phyloP scores from a whole-genome alignment of 306 rosid species.

The Dalbergia cochinchinensis region DNA sequence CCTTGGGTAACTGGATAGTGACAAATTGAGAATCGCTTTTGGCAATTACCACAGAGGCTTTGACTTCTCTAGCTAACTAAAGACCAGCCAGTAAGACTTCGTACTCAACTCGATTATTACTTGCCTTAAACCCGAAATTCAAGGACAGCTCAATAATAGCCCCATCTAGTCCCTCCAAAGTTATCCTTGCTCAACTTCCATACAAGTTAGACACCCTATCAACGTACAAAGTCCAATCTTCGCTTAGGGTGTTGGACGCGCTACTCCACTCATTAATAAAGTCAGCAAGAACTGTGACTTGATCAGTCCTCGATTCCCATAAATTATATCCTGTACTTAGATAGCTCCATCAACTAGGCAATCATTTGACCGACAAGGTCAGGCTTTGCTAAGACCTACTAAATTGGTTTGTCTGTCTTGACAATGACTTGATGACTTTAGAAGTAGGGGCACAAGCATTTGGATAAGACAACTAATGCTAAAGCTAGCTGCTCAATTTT shows the following conservation, averaged over 20 bases:
- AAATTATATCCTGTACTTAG: background rate
- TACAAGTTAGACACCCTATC: background rate
- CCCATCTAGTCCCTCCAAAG: background rate
- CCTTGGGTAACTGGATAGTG: no score
- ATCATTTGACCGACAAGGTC: no score
- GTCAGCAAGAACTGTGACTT: background rate
- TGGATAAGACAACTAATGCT: background rate
- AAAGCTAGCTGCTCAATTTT: no score
- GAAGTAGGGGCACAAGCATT: background rate
- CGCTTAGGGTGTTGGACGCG: background rate
- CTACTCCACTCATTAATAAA: background rate
- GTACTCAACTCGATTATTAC: background rate
- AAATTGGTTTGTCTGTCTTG: background rate
- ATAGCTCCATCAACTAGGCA: background rate
- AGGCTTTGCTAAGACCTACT: no score
- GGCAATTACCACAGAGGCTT: no score
- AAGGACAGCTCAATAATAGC: background rate
- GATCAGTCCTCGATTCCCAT: fast-evolving
- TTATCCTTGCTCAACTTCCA: background rate
- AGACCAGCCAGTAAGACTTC: background rate
- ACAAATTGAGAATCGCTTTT: no score
- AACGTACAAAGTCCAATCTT: no score
- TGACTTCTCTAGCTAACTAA: no score
- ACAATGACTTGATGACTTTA: background rate
- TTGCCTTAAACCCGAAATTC: background rate